Conservation (phyloP, 495 filamentous ascomycete genomes). For the Neurospora sp. region DNA sequence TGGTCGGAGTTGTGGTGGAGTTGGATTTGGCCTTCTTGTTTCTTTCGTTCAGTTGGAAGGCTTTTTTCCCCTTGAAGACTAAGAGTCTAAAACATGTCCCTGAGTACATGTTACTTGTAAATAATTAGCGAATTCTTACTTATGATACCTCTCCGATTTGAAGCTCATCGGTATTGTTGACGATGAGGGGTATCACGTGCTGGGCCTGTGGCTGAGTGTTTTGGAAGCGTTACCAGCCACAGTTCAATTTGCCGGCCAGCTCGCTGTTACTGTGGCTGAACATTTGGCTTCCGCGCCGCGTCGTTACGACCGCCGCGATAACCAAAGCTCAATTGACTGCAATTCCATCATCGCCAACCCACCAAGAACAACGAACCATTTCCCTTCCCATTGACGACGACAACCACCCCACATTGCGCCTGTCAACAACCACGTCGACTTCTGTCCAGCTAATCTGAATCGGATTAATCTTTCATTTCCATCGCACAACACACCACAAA, state of each 20-base stretch:
- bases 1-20: neutral
- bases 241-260: neutral
- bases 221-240: neutral
- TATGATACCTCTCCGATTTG: neutral
- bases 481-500: neutral
- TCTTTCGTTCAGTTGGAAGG: neutral
- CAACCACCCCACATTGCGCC: neutral
- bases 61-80: neutral
- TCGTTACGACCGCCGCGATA: neutral
- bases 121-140: neutral
- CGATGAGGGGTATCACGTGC: neutral
- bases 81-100: neutral
- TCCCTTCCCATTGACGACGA: neutral
- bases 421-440: neutral
- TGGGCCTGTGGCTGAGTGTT: neutral
- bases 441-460: neutral
- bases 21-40: neutral
- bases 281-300: neutral
- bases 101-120: neutral
- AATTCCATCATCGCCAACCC: neutral
- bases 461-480: neutral
- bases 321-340: neutral
- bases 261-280: neutral
- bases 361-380: neutral
- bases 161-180: neutral